Evolutionary conservation across 345 rosid species (phyloP).

Genomic region (Populus alba): DNA sequence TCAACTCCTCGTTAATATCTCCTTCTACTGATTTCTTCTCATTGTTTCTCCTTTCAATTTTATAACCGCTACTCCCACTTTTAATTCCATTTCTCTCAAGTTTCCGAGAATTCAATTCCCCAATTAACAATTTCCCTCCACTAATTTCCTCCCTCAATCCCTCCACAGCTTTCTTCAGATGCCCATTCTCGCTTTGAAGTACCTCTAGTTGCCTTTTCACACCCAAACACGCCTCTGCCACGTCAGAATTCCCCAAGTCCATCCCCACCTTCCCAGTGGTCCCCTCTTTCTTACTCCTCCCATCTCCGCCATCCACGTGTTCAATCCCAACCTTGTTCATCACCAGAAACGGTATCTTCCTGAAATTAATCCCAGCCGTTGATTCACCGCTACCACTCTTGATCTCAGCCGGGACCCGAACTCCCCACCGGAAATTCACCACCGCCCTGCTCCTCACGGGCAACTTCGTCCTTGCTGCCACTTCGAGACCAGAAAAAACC

Average conservation of each 20-base stretch:
- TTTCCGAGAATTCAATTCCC: slow-evolving; percentile 40
- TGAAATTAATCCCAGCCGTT: slow-evolving; percentile 45
- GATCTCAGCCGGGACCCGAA: slow-evolving; percentile 72
- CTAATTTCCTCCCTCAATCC: slow-evolving; percentile 60
- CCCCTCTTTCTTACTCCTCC: slow-evolving; percentile 20
- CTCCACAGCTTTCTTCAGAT: slow-evolving; percentile 63
- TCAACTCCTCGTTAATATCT: slow-evolving; percentile 60
- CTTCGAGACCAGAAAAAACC: slow-evolving; percentile 57
- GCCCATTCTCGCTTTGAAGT: slow-evolving; percentile 61
- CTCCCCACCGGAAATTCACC: slow-evolving; percentile 85
- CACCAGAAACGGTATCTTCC: slow-evolving; percentile 69
- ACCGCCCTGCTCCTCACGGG: slow-evolving; percentile 67
- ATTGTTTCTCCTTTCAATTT: slow-evolving; percentile 39
- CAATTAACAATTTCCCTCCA: slow-evolving; percentile 18
- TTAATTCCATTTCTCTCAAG: slow-evolving; percentile 41
- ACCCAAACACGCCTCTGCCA: slow-evolving; percentile 47
- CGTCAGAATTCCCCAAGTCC: slow-evolving; percentile 28
- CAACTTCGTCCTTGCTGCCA: slow-evolving; percentile 65
- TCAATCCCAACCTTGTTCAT: slow-evolving; percentile 91
- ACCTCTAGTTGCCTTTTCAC: slow-evolving; percentile 64
- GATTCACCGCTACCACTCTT: slow-evolving; percentile 34
- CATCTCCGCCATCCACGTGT: slow-evolving; percentile 44
- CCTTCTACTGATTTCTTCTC: slow-evolving; percentile 53
- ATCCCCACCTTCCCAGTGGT: slow-evolving; percentile 5
- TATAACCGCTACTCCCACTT: slow-evolving; percentile 18